Conservation (phyloP, 139 green algal genomes). For the Chlorella vulgaris region DNA sequence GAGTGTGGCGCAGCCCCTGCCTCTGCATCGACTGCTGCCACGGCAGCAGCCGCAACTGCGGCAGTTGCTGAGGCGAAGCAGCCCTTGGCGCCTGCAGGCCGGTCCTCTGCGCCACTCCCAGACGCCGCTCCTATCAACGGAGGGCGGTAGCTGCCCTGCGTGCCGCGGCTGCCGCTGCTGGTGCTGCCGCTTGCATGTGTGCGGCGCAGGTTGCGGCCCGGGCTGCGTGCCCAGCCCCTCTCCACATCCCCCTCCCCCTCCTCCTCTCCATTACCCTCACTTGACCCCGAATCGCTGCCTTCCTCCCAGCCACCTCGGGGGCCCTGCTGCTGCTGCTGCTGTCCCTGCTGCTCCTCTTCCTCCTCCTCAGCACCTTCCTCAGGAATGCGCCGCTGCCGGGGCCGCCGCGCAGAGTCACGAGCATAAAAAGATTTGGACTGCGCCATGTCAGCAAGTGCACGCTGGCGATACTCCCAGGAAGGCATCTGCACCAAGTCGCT, state of each 20-base stretch:
- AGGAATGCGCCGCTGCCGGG: background rate
- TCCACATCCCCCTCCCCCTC: too few relatives aligned
- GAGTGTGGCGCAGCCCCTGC: too few relatives aligned
- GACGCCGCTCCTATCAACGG: background rate
- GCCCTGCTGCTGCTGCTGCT: too few relatives aligned
- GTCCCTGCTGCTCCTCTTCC: background rate
- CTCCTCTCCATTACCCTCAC: too few relatives aligned
- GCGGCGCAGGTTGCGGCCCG: too few relatives aligned
- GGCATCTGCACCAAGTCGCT: slow-evolving; percentile 52
- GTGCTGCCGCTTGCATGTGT: too few relatives aligned
- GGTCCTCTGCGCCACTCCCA: too few relatives aligned
- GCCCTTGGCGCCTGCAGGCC: too few relatives aligned
- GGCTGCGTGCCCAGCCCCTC: background rate
- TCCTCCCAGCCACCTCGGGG: too few relatives aligned
- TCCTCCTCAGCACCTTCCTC: background rate
- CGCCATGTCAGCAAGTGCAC: slow-evolving; percentile 62
- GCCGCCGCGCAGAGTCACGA: background rate
- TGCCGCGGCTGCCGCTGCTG: background rate
- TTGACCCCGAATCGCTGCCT: too few relatives aligned
- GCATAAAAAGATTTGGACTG: slow-evolving; percentile 38
- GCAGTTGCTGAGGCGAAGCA: too few relatives aligned
- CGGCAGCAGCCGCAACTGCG: background rate
- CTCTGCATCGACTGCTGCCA: background rate
- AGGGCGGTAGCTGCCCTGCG: background rate
- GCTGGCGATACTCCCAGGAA: slow-evolving; percentile 48